Evolutionary conservation across 2,329 filamentous ascomycete species (phyloP), one percentile per base, ranked within the genome.

Genomic region (Cryphonectria japonica): DNA sequence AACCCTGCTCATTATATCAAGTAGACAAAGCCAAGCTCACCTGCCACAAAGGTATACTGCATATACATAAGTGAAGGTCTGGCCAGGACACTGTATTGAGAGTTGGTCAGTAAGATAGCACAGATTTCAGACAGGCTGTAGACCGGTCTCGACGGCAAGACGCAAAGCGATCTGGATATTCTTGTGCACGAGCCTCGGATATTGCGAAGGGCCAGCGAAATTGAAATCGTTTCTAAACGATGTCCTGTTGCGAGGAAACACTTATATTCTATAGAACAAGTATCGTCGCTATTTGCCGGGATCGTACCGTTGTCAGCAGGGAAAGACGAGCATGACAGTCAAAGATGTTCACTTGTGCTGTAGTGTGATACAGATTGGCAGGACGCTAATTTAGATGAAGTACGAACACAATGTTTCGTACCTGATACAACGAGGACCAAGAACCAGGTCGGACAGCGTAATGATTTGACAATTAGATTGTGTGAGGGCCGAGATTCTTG

Each of bases 401-500:
- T 16, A 19, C 26, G 29, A 50, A 19, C 32, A 52, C 43, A 65
- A n/a, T 34, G 43, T 52, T 46, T 65, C 64, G 63, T 64, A 64
- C 66, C 46, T 19, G 46, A 65, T 39, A 39, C 68, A 66, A 64
- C 32, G 37, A 68, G 69, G 57, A 62, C 41, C 16, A 8, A 39
- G 60, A 26, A 65, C 54, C 52, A 43, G 60, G 46, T 60, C 63
- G 60, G 61, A 26, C 60, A 63, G 63, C 54, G 65, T 46, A 50
- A 66, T 32, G 68, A 64, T 68, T 62, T 69, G 65, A 54, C 54
- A 59, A 59, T 61, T 52, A 69, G 68, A 69, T 69, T 66, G 68
- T 29, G 29, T 29, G 54, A 59, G 29, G 62, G 43, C 62, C 41
- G 62, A 65, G 41, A 3, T 32, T 62, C 26, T 50, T 7, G 43